Evolutionary conservation across 2,329 filamentous ascomycete genomes (phyloP).

Genomic region (Colletotrichum lini): DNA sequence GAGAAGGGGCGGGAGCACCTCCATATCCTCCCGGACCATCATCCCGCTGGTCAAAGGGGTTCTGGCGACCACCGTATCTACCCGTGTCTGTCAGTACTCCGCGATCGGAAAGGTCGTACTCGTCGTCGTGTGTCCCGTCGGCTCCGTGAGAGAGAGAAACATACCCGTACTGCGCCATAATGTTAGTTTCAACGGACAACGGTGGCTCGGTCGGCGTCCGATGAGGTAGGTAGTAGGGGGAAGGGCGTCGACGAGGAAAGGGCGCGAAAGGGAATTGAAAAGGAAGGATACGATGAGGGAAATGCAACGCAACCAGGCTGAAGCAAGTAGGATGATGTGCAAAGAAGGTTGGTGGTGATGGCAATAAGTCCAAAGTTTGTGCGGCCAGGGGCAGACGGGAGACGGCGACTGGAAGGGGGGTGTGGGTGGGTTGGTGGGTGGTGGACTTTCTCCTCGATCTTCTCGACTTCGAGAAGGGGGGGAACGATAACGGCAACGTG

Average conservation of each 20-base stretch:
- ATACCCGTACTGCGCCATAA: slow-evolving; percentile 64
- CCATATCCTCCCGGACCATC: slow-evolving; percentile 51
- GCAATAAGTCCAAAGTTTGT: slow-evolving; percentile 23
- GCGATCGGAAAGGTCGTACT: slow-evolving; percentile 36
- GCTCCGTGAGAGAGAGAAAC: slow-evolving; percentile 46
- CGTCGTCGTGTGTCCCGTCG: slow-evolving; percentile 33
- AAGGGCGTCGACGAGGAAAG: neutral
- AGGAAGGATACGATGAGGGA: slow-evolving; percentile 17
- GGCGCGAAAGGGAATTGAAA: neutral
- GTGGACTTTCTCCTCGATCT: slow-evolving; percentile 12
- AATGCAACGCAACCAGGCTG: slow-evolving; percentile 42
- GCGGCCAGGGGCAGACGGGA: neutral
- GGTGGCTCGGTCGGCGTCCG: slow-evolving; percentile 10
- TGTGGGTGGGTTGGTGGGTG: neutral
- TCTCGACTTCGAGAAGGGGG: slow-evolving; percentile 40
- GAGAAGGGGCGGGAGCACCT: slow-evolving; percentile 36
- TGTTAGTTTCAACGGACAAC: slow-evolving; percentile 51
- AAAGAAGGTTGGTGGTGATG: slow-evolving; percentile 39
- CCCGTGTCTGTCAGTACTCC: slow-evolving; percentile 50
- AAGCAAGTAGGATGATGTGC: slow-evolving; percentile 36
- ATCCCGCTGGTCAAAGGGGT: slow-evolving; percentile 73
- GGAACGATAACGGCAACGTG: slow-evolving; percentile 25
- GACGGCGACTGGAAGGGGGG: slow-evolving; percentile 1
- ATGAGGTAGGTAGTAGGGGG: slow-evolving; percentile 11
- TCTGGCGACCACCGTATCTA: slow-evolving; percentile 69